Percentiles rank a stretch among this genome's conserved stretches.
Evolutionary conservation across 2,329 filamentous ascomycete genomes (phyloP).

Genomic region (Dactylellina haptotyla): DNA sequence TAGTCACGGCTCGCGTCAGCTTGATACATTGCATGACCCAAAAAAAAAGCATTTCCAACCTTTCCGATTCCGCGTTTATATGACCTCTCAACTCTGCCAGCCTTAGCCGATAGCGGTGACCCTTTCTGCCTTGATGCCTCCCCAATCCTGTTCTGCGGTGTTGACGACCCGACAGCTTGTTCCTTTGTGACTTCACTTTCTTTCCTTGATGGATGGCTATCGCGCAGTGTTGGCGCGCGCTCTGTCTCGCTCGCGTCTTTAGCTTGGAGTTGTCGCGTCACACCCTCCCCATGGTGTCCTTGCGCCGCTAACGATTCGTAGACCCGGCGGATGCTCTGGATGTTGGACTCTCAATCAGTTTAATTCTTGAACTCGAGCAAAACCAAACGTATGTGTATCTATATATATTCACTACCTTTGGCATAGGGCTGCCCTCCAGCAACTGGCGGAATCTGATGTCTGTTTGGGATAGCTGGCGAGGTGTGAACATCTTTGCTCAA

Average conservation of each 20-base stretch:
- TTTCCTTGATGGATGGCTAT: background rate
- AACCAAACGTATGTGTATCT: background rate
- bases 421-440: slow-evolving; percentile 36
- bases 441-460: slow-evolving; percentile 36
- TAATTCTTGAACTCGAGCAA: background rate
- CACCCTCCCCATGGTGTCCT: background rate
- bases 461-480: slow-evolving; percentile 17
- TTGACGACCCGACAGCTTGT: too few species aligned
- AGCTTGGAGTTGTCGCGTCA: background rate
- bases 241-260: background rate
- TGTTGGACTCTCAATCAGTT: background rate
- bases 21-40: background rate
- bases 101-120: too few species aligned
- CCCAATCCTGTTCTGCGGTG: too few species aligned
- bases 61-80: too few species aligned
- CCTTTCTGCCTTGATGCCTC: background rate
- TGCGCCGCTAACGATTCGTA: slow-evolving; percentile 22
- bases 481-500: slow-evolving; percentile 9
- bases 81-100: too few species aligned
- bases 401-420: slow-evolving; percentile 20
- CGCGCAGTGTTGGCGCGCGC: too few species aligned
- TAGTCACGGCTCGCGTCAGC: background rate
- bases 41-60: background rate
- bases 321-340: slow-evolving; percentile 20
- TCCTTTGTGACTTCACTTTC: too few species aligned